phyloP scores from a whole-genome alignment of 176 grass and related monocot species.

The Carex pumila region DNA sequence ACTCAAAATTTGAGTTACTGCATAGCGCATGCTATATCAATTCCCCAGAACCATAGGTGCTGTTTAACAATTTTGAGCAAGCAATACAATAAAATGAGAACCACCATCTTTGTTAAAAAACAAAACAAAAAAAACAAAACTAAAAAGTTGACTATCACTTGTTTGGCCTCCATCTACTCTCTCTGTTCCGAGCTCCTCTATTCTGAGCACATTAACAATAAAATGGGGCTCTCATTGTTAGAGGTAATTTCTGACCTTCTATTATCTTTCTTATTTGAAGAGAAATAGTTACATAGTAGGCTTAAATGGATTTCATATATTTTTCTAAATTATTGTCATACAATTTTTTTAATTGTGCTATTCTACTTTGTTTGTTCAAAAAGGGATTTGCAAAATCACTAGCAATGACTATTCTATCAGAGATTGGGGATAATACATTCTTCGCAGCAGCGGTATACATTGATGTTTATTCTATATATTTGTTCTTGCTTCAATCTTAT shows the following conservation, averaged over 20 bases:
- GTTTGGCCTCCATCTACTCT: neutral
- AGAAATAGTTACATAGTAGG: neutral
- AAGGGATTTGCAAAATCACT: conserved; percentile 28
- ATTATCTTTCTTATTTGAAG: neutral
- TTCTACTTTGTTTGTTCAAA: neutral
- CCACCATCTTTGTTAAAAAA: neutral
- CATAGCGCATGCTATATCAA: too few species aligned
- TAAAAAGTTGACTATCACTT: neutral
- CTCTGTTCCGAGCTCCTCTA: too few species aligned
- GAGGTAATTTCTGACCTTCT: neutral
- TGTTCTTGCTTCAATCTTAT: neutral
- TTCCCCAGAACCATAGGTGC: too few species aligned
- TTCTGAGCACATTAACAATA: neutral
- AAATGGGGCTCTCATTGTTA: conserved; percentile 8
- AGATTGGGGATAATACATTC: conserved; percentile 29
- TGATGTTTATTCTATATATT: neutral
- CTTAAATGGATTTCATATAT: neutral
- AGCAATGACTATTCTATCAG: conserved; percentile 21
- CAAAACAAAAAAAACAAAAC: too few species aligned
- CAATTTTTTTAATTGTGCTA: neutral
- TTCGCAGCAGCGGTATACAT: conserved; percentile 15
- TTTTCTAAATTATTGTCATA: neutral
- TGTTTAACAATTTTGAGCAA: too few species aligned
- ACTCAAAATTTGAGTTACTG: too few species aligned
- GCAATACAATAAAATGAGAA: neutral